Conservation (phyloP, 345 rosid genomes). For the Populus ilicifolia region DNA sequence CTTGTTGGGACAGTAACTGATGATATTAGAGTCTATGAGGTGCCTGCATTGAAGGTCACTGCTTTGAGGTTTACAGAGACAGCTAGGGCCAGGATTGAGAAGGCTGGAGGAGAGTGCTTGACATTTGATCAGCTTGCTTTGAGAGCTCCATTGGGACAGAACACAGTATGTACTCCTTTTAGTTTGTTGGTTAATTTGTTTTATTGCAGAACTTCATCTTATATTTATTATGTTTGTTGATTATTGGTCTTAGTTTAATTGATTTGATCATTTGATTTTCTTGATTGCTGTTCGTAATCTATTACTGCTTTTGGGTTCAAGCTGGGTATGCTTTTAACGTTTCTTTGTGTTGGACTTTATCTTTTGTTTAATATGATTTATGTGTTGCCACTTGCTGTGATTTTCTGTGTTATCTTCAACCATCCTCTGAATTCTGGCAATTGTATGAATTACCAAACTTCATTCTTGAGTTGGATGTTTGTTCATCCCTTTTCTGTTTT, state of each 20-base stretch:
- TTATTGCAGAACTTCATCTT: too few relatives aligned
- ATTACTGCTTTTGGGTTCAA: background rate
- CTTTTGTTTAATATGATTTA: background rate
- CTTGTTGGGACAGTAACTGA: slow-evolving; percentile 80
- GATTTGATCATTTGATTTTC: background rate
- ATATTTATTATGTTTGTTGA: background rate
- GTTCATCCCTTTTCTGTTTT: background rate
- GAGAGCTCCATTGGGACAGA: slow-evolving; percentile 88
- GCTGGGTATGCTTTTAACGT: background rate
- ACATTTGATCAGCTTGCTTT: slow-evolving; percentile 93
- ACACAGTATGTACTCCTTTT: slow-evolving; percentile 50
- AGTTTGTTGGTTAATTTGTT: background rate
- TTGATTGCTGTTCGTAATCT: background rate
- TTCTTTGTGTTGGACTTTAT: background rate
- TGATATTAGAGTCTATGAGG: slow-evolving; percentile 75
- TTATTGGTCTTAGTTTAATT: background rate
- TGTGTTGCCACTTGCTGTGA: too few relatives aligned
- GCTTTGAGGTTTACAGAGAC: slow-evolving; percentile 88
- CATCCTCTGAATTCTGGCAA: background rate
- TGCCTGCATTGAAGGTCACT: slow-evolving; percentile 71
- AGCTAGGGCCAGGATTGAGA: slow-evolving; percentile 88
- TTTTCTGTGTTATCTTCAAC: background rate
- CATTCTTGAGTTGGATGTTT: background rate
- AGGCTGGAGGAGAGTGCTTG: slow-evolving; percentile 93
- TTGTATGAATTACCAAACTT: background rate